These are phyloP conservation scores for Huiozyma sinensis DNA, from an alignment of 805 yeast species.

Conservation along the genomic window DNA sequence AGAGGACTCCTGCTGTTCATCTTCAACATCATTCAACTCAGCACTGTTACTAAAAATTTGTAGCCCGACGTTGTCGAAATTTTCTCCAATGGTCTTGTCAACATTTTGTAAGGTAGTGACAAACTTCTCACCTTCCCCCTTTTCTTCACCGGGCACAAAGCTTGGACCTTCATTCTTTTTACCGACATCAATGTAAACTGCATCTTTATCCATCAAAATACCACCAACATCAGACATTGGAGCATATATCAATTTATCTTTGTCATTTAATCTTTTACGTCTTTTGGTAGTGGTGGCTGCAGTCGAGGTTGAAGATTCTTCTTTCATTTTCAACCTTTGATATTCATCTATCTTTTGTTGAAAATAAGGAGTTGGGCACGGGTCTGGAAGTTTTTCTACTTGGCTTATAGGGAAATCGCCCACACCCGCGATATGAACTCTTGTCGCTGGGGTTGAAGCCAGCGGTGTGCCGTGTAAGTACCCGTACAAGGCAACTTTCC, in stretches of 20 bases:
- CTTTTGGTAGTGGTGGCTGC: constrained; percentile 67
- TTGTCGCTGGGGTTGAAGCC: constrained; percentile 47
- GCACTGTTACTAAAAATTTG: constrained; percentile 60
- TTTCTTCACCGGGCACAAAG: constrained; percentile 54
- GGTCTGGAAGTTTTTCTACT: constrained; percentile 90
- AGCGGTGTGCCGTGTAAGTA: constrained; percentile 91
- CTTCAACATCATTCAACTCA: constrained; percentile 36
- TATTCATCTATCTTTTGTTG: constrained; percentile 77
- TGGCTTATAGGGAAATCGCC: constrained; percentile 75
- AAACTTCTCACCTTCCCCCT: constrained; percentile 77
- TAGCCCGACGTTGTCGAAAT: constrained; percentile 56
- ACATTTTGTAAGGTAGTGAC: constrained; percentile 75
- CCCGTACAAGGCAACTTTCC: constrained; percentile 88
- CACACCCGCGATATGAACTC: constrained; percentile 89
- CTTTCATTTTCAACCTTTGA: constrained; percentile 63
- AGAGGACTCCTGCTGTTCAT: constrained; percentile 28
- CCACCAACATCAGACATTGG: constrained; percentile 99
- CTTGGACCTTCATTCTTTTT: constrained; percentile 24
- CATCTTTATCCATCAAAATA: constrained; percentile 91
- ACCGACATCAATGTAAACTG: constrained; percentile 73
- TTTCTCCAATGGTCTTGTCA: constrained; percentile 46
- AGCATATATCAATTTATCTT: constrained; percentile 88
- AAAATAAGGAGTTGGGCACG: constrained; percentile 94
- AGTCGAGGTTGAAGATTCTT: constrained; percentile 47
- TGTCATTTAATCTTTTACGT: constrained; percentile 86